phyloP scores from a whole-genome alignment of 176 grass and related monocot species.

The maize (Zea mays) region Zm-B73-REFERENCE-NAM-5.0 NC_050096.1:268298001-268298500 shows the following conservation, averaged over 20 bases:
- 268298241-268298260: too few relatives aligned
- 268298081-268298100: too few relatives aligned
- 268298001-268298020: background rate
- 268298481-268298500: background rate
- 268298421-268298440: background rate
- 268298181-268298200: background rate
- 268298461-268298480: background rate
- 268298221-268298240: too few relatives aligned
- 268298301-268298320: too few relatives aligned
- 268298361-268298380: background rate
- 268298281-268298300: background rate
- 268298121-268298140: background rate
- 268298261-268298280: background rate
- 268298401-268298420: background rate
- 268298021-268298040: conserved; percentile 4
- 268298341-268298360: background rate
- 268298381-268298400: background rate
- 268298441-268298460: background rate
- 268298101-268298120: background rate
- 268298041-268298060: background rate
- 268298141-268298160: background rate
- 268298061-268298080: too few relatives aligned
- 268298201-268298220: too few relatives aligned
- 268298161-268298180: background rate
- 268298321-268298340: background rate